A percentile compares a stretch with the other conserved stretches of the same genome.
These are phyloP conservation scores for Cyberlindnera euphorbiiphila DNA, from an alignment of 805 yeast species.

Conservation along the genomic window DNA sequence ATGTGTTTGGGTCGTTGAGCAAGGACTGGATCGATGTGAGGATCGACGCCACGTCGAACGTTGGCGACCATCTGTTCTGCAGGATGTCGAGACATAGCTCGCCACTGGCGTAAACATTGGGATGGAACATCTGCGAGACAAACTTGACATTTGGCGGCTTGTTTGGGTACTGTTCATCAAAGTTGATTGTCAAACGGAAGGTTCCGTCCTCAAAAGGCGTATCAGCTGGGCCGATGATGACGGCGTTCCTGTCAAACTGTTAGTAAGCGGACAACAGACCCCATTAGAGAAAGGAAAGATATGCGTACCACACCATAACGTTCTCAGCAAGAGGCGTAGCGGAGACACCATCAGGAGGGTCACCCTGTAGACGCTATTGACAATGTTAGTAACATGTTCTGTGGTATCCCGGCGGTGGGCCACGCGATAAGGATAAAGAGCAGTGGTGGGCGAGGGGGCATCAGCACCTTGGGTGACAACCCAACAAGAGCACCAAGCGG, in stretches of 20 bases:
- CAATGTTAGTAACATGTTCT: constrained; percentile 4
- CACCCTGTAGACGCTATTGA: constrained; percentile 84
- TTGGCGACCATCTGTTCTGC: constrained; percentile 98
- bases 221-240: constrained; percentile 94
- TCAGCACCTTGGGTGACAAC: too few species aligned
- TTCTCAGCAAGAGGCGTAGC: constrained; percentile 97
- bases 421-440: too few species aligned
- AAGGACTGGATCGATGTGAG: constrained; percentile 89
- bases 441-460: too few species aligned
- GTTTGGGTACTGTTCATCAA: constrained; percentile 96
- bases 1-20: constrained; percentile 92
- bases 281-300: neutral
- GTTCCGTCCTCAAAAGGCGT: constrained; percentile 99
- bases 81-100: constrained; percentile 93
- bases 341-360: constrained; percentile 96
- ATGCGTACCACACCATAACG: constrained; percentile 74
- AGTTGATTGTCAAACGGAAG: constrained; percentile 77
- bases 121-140: constrained; percentile 94
- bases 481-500: too few species aligned
- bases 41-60: constrained; percentile 94
- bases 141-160: constrained; percentile 94
- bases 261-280: neutral
- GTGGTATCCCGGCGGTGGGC: too few species aligned
- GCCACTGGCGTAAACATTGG: constrained; percentile 93
- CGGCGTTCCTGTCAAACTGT: constrained; percentile 68